Percentiles rank a stretch among this genome's conserved stretches.
Conservation (phyloP, 495 filamentous ascomycete genomes). For the Penicillium malachiteum region DNA sequence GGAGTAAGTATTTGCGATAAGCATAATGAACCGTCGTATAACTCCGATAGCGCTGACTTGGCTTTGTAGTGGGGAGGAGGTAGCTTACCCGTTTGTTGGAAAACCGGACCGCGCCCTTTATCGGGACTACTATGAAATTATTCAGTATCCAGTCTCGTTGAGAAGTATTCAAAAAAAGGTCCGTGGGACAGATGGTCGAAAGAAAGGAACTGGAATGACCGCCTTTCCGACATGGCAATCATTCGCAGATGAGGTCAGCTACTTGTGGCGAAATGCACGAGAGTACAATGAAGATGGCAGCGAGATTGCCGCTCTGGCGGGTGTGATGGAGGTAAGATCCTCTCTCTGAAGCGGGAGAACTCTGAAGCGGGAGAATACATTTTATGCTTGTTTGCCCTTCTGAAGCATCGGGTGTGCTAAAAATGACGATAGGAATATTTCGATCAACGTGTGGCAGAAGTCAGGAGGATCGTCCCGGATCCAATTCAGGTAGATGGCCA, state of each 20-base stretch:
- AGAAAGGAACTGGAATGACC: slow-evolving; percentile 61
- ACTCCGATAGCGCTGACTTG: slow-evolving; percentile 7
- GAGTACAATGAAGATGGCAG: slow-evolving; percentile 89
- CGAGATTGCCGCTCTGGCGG: slow-evolving; percentile 68
- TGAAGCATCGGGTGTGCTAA: slow-evolving; percentile 18
- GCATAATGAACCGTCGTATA: neutral
- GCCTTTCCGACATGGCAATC: slow-evolving; percentile 75
- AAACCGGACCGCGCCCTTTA: slow-evolving; percentile 33
- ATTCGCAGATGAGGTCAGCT: slow-evolving; percentile 73
- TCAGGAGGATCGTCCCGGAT: slow-evolving; percentile 62
- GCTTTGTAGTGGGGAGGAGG: slow-evolving; percentile 25
- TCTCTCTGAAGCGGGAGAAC: neutral
- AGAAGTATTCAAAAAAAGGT: slow-evolving; percentile 69
- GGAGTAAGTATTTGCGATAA: slow-evolving; percentile 39
- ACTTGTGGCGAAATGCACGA: slow-evolving; percentile 83
- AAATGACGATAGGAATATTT: slow-evolving; percentile 58
- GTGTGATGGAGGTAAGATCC: slow-evolving; percentile 69
- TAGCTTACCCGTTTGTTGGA: slow-evolving; percentile 32
- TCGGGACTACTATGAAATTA: slow-evolving; percentile 73
- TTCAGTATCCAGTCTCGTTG: slow-evolving; percentile 69
- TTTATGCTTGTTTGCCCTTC: neutral
- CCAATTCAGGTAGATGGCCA: slow-evolving; percentile 62
- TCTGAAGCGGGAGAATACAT: neutral
- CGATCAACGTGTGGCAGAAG: slow-evolving; percentile 60
- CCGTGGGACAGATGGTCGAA: slow-evolving; percentile 63